Base-by-base conservation (phyloP, 176 grass and related monocot species). In the Juncus inflexus region DNA sequence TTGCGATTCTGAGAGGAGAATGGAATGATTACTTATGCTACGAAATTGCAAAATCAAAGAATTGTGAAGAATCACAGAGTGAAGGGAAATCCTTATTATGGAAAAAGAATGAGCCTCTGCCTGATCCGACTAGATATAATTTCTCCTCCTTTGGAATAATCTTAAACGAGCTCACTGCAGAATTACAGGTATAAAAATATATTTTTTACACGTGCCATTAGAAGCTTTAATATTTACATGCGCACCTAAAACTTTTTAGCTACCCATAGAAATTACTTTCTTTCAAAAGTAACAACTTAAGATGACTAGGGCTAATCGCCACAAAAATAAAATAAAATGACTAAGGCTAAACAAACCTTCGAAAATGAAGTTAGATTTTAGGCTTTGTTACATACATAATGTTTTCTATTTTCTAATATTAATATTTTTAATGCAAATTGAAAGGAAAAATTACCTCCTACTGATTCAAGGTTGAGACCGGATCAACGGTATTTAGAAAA, bases 401-500 rank as follows among this genome's bases (percentile, higher is more conserved):
- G 4, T 47, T 47, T 6, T 47, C 6, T 9, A 47, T 47, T 47
- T 6, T 47, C 43, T 47, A 47, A 47, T 47, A 9, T 47, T 5
- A 56, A 69, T 49, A 8, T 73, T 40, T 15, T 40, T 61, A 58
- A 13, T 49, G 42, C 15, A 7, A 43, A 84, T 70, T 60, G 77
- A 43, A 75, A 92, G 88, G 94, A 86, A 60, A 99, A 86, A 67
- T 78, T 99, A 55, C 94, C 94, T 60, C 94, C 88, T 52, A 99
- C 94, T 15, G 88, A 99, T 78, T 99, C 94, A 76, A 80, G 94
- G 50, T 76, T 92, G 41, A 82, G 94, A 62, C 94, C 94, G 51
- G 94, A 99, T 69, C 94, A 99, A 74, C 70, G 85, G 28, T 89
- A 89, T 49, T 77, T 99, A 37, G 94, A 99, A 74, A 86, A 99